phyloP scores from a whole-genome alignment of 192 early-diverging fungal species.

The Backusella mclennaniae region DNA sequence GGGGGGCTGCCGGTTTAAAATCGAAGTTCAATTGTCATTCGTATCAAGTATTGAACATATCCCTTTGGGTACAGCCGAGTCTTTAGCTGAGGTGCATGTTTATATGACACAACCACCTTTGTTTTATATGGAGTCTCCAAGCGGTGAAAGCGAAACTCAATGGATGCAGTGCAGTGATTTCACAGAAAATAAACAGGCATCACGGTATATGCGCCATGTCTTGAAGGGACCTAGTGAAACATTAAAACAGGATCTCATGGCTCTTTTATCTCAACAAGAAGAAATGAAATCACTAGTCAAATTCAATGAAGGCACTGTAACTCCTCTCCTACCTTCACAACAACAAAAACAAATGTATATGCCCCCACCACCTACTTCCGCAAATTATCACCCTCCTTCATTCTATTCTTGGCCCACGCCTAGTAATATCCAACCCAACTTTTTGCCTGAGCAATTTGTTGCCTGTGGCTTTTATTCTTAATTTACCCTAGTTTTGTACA shows the following conservation, averaged over 20 bases:
- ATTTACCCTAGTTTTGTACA: background rate
- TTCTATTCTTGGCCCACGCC: background rate
- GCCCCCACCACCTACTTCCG: background rate
- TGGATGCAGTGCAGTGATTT: constrained; percentile 67
- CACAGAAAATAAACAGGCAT: constrained; percentile 63
- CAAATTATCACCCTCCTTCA: background rate
- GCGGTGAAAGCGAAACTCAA: background rate
- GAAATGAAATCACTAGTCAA: background rate
- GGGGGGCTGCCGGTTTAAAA: constrained; percentile 51
- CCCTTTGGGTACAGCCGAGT: constrained; percentile 20
- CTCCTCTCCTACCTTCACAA: background rate
- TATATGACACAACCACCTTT: constrained; percentile 49
- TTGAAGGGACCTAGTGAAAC: constrained; percentile 40
- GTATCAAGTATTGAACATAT: constrained; percentile 45
- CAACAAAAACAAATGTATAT: background rate
- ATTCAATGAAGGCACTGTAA: background rate
- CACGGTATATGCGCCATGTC: constrained; percentile 47
- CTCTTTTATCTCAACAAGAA: background rate
- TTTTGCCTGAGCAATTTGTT: background rate
- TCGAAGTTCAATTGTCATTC: constrained; percentile 49
- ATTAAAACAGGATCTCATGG: constrained; percentile 16
- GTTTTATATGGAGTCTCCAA: constrained; percentile 56
- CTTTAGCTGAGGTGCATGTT: constrained; percentile 43
- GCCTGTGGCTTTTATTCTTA: background rate
- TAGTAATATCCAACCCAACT: background rate